A percentile compares a stretch with the other conserved stretches of the same genome.
Evolutionary conservation across 257 asterid species (phyloP).

Genomic region (Echites panduratus): DNA sequence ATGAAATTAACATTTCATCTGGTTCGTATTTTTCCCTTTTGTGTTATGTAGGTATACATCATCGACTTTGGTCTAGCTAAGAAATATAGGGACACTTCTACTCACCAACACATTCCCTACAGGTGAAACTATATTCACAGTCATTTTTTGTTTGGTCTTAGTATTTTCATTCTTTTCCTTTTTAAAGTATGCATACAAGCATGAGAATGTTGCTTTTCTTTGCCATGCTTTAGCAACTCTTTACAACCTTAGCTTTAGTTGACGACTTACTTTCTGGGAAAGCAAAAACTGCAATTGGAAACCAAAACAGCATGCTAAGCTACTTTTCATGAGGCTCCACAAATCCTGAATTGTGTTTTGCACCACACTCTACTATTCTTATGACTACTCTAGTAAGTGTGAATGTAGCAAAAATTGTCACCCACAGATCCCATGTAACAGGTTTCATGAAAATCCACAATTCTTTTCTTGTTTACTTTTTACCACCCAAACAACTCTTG

Average conservation of each 20-base stretch:
- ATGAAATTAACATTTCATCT: neutral
- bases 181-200: neutral
- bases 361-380: slow-evolving; percentile 28
- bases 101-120: slow-evolving; percentile 90
- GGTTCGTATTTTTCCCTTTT: neutral
- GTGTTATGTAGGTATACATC: slow-evolving; percentile 58
- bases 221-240: neutral
- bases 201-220: neutral
- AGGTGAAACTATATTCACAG: slow-evolving; percentile 43
- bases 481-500: slow-evolving; percentile 47
- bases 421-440: slow-evolving; percentile 46
- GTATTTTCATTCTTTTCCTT: neutral
- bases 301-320: slow-evolving; percentile 24
- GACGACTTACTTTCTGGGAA: slow-evolving; percentile 48
- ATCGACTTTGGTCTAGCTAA: slow-evolving; percentile 98
- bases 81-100: slow-evolving; percentile 78
- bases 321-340: slow-evolving; percentile 9
- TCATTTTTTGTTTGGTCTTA: neutral
- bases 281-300: slow-evolving; percentile 54
- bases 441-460: slow-evolving; percentile 54
- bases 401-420: slow-evolving; percentile 26
- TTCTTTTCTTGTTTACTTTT: slow-evolving; percentile 33
- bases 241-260: slow-evolving; percentile 12
- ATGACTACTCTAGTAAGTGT: slow-evolving; percentile 27
- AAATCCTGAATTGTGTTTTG: slow-evolving; percentile 9